phyloP scores from a whole-genome alignment of 2,329 filamentous ascomycete genomes.

The Didymella keratinophila region DNA sequence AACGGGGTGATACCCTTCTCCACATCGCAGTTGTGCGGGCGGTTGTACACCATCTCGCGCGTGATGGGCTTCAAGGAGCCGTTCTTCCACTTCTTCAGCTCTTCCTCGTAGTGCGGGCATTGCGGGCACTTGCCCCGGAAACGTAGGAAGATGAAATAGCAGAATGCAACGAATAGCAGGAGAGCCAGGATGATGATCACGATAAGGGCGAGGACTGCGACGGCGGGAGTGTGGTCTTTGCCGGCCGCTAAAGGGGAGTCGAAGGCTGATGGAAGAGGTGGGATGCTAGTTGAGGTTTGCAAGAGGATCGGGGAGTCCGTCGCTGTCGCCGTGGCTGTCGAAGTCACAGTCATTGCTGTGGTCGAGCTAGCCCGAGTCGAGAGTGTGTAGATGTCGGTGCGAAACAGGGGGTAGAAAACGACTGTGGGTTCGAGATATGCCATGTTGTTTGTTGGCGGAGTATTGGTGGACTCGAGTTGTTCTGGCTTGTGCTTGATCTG shows the following conservation, averaged over 20 bases:
- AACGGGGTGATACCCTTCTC: background rate
- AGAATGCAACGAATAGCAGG: background rate
- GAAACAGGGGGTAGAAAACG: background rate
- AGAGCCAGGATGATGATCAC: constrained; percentile 1
- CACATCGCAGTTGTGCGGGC: background rate
- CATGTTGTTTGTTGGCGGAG: background rate
- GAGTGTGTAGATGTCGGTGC: background rate
- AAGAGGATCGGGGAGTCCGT: background rate
- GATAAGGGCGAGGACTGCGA: background rate
- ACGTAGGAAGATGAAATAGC: constrained; percentile 8
- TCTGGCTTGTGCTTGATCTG: background rate
- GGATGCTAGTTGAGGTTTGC: background rate
- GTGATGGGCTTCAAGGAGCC: background rate
- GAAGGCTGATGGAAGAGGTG: background rate
- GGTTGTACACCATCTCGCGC: background rate
- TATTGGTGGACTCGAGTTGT: background rate
- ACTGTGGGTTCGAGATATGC: background rate
- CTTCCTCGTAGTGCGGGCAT: background rate
- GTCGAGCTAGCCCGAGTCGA: background rate
- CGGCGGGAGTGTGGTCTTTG: background rate
- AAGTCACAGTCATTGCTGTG: background rate
- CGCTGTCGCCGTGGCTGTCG: background rate
- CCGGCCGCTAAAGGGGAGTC: background rate
- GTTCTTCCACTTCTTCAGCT: constrained; percentile 6
- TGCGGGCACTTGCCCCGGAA: background rate